A percentile compares a stretch with the other conserved stretches of the same genome.
Conservation (phyloP, 2,329 filamentous ascomycete genomes). For the Penicillium sp. region DNA sequence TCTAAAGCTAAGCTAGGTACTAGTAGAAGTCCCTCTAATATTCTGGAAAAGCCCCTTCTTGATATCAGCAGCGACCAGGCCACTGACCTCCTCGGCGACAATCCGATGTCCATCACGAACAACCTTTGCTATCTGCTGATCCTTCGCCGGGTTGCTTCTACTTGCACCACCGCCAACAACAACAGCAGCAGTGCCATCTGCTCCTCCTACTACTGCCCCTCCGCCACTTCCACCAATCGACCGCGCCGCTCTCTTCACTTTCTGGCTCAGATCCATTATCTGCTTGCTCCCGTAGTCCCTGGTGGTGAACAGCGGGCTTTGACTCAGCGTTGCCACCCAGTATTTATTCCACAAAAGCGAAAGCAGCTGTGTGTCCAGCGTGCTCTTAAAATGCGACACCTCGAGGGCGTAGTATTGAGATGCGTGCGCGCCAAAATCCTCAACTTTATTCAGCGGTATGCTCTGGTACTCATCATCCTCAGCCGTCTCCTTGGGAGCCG, state of each 20-base stretch:
- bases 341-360: constrained; percentile 98
- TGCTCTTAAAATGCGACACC: constrained; percentile 91
- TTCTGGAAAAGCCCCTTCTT: constrained; percentile 50
- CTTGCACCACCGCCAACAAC: neutral
- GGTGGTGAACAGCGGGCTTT: constrained; percentile 85
- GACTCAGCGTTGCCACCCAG: constrained; percentile 86
- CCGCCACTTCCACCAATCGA: constrained; percentile 25
- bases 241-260: constrained; percentile 65
- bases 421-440: constrained; percentile 92
- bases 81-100: constrained; percentile 51
- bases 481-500: constrained; percentile 48
- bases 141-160: constrained; percentile 25
- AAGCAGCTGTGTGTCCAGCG: constrained; percentile 79
- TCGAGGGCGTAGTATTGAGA: constrained; percentile 87
- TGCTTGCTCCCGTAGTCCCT: constrained; percentile 91
- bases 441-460: constrained; percentile 88
- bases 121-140: constrained; percentile 50
- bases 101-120: constrained; percentile 56
- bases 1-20: constrained; percentile 1
- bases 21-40: constrained; percentile 26
- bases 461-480: constrained; percentile 44
- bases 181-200: constrained; percentile 24
- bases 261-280: constrained; percentile 80
- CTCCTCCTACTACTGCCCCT: constrained; percentile 15
- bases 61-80: constrained; percentile 46